Base-by-base conservation (phyloP, 768 basidiomycete species). In the Calocera cornea region DNA sequence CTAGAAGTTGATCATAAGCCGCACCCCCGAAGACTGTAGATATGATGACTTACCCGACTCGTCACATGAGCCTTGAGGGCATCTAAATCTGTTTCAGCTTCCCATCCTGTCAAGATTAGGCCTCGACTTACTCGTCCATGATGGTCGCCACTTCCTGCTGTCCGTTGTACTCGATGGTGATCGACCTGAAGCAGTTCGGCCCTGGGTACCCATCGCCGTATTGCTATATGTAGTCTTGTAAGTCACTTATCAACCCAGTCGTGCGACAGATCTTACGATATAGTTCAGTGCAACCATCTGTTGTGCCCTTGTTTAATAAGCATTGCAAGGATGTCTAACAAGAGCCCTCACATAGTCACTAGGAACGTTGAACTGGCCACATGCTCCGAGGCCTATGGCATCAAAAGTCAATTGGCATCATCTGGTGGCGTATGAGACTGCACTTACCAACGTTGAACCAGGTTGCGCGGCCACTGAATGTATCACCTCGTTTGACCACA, bases 201-300 rank as follows among this genome's bases (percentile, higher is more conserved):
- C 87, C 84, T 3, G 89, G 87, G 74, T 84, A 88, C 5, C 82
- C 81, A 41, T 68, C 68, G 16, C 87, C 86, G 71, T 77, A 89
- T 78, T 87, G 81, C 73, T 80, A 72, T 3, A 19, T 65, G 41
- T 27, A 8, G 36, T 17, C n/a, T n/a, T 10, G 2, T 40, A 22
- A 24, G 5, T 63, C 41, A 70, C 79, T 41, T 67, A 82, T 80
- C 8, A 36, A n/a, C 19, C 31, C 2, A 12, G 22, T 36, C 17
- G 2, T 22, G 2, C 19, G 50, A 29, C 16, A 40, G 38, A 24
- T n/a, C 64, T 44, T 38, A 63, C 68, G 24, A 72, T 68, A 68
- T 77, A 73, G 72, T 81, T 85, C 40, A 85, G 68, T 0, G 84
- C 84, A 24, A 85, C 84, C 67, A 84, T 83, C 84, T 85, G 67